Conservation (phyloP, 768 basidiomycete genomes). For the Rhizopogon vesiculosus region DNA sequence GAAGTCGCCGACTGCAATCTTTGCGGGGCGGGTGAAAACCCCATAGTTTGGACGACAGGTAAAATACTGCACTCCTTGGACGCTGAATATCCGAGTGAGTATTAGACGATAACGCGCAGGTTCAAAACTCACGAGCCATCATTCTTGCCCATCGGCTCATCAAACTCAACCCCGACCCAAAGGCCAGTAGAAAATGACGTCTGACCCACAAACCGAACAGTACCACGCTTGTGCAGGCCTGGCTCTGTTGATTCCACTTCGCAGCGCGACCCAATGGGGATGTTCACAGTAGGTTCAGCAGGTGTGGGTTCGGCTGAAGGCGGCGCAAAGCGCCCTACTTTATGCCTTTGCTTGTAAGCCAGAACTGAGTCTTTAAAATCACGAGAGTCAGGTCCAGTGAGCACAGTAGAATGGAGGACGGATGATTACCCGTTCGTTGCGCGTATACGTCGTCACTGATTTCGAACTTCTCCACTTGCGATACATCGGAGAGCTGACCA, state of each 20-base stretch:
- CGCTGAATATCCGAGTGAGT: constrained; percentile 37
- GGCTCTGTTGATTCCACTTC: constrained; percentile 72
- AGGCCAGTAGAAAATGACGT: constrained; percentile 67
- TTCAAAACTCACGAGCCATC: constrained; percentile 77
- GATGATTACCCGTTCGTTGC: constrained; percentile 59
- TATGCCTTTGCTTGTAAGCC: constrained; percentile 80
- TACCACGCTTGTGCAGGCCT: constrained; percentile 73
- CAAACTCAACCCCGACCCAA: constrained; percentile 94
- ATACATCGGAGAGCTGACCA: constrained; percentile 81
- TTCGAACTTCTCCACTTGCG: constrained; percentile 91
- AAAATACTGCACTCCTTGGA: constrained; percentile 86
- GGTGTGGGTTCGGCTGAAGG: constrained; percentile 32
- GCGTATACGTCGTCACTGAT: constrained; percentile 80
- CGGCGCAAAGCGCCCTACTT: constrained; percentile 85
- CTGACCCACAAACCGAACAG: constrained; percentile 78
- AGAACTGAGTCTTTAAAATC: constrained; percentile 70
- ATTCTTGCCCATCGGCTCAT: constrained; percentile 94
- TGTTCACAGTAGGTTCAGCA: constrained; percentile 34
- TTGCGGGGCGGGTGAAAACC: constrained; percentile 82
- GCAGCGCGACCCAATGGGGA: constrained; percentile 72
- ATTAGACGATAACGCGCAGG: background rate
- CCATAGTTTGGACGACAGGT: constrained; percentile 72
- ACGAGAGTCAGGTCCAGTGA: constrained; percentile 2
- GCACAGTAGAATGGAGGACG: background rate
- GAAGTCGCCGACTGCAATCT: constrained; percentile 79